These are phyloP conservation scores for Arthrobotrys entomopaga DNA, from an alignment of 2,329 filamentous ascomycete species.

Conservation along the genomic window DNA sequence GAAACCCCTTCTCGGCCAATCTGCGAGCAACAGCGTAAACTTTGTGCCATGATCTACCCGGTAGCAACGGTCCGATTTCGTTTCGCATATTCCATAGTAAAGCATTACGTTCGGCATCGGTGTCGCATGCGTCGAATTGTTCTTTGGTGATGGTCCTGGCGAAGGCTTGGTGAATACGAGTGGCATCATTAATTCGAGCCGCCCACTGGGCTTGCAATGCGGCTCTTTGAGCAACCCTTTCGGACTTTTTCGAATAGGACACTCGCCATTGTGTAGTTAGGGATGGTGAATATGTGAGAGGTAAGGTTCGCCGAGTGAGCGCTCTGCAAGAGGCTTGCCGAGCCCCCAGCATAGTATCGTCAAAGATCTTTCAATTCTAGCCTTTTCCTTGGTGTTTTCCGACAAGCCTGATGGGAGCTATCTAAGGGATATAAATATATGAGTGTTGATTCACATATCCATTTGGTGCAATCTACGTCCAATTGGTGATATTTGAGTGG, in stretches of 20 bases:
- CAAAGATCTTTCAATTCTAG: too few species aligned
- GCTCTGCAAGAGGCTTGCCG: conserved; percentile 3
- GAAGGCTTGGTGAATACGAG: conserved; percentile 31
- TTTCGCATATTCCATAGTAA: conserved; percentile 30
- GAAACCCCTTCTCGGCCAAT: conserved; percentile 22
- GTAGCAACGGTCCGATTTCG: conserved; percentile 11
- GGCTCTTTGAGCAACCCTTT: background rate
- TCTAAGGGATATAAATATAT: too few species aligned
- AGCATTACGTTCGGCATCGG: conserved; percentile 18
- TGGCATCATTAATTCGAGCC: conserved; percentile 12
- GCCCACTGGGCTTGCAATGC: background rate
- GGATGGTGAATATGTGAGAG: background rate
- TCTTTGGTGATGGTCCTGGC: background rate
- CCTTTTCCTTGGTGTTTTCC: too few species aligned
- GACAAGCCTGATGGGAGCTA: too few species aligned
- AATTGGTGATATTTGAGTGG: too few species aligned
- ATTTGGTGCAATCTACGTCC: too few species aligned
- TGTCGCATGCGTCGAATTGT: conserved; percentile 7
- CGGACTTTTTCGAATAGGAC: background rate
- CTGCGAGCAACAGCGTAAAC: conserved; percentile 27
- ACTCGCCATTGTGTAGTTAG: background rate
- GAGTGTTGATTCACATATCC: too few species aligned
- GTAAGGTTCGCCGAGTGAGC: background rate
- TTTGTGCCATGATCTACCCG: conserved; percentile 14
- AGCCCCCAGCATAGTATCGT: conserved; percentile 1